Base-by-base conservation (phyloP, 1,139 yeast genomes). In the Yueomyces sp. region DNA sequence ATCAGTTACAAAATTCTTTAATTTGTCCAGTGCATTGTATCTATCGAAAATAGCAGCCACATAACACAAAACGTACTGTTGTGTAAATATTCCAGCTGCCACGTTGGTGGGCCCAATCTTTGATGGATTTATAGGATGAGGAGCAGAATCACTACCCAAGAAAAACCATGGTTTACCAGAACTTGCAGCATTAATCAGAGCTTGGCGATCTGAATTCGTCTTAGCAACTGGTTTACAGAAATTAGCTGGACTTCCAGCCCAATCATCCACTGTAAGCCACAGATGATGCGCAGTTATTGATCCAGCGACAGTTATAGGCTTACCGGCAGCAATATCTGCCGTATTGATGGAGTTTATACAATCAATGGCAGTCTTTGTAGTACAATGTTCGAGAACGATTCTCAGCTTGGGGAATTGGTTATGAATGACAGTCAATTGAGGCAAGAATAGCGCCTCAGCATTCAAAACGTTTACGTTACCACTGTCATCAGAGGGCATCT, bases 161-260 rank as follows among this genome's bases (percentile, higher is more conserved):
- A 91, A 86, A 64, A 89, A 93, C 70, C 81, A 89, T 42, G 95
- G 86, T 52, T 82, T 79, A 6, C 97, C 98, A 1, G 93, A 79
- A 8, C 85, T 81, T 2, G 97, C 98, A 34, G 98, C 97, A 36
- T 69, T 72, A 9, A 91, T 73, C 43, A 91, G 67, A 1, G 96
- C 91, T 43, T 76, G 69, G 54, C 83, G 76, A 59, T 91, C 98
- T 31, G 68, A 70, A 29, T 97, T 96, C 36, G 89, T 68, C 61
- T 91, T 91, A 34, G 98, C 98, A 40, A 91, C 98, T 6, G 98
- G 99, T 62, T 93, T 91, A 69, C 99, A 91, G 65, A 81, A 91
- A 57, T 91, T 86, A 56, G 86, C 76, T 36, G 97, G 89, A 58
- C 87, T 83, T 3, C 97, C 97, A 4, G 96, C 96, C 96, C 97